These are phyloP conservation scores for Stellera chamaejasme DNA, from an alignment of 345 rosid genomes.

Conservation along the genomic window DNA sequence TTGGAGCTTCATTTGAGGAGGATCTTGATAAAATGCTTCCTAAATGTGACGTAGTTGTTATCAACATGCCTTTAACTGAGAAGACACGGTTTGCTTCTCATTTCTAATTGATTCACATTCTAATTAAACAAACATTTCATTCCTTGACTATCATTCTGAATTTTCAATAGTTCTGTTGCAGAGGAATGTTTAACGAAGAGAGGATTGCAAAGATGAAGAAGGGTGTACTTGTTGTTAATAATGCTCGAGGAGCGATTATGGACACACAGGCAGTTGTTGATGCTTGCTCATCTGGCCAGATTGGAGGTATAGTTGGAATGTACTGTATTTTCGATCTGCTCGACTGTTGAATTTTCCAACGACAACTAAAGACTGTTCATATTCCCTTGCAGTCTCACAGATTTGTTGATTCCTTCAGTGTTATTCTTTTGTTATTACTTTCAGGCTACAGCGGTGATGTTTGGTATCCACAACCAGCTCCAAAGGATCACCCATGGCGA, in stretches of 20 bases:
- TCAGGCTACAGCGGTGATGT: constrained; percentile 94
- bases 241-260: constrained; percentile 96
- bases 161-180: constrained; percentile 12
- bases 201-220: constrained; percentile 76
- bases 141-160: constrained; percentile 1
- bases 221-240: constrained; percentile 83
- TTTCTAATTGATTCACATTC: constrained; percentile 2
- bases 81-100: constrained; percentile 48
- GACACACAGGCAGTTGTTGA: constrained; percentile 85
- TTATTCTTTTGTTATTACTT: neutral
- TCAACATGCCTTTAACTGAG: constrained; percentile 87
- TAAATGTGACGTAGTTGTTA: constrained; percentile 73
- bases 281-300: constrained; percentile 74
- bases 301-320: constrained; percentile 41
- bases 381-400: neutral
- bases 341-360: neutral
- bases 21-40: constrained; percentile 77
- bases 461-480: constrained; percentile 94
- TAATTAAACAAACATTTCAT: neutral
- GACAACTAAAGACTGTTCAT: no score
- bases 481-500: constrained; percentile 98
- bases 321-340: neutral
- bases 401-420: neutral
- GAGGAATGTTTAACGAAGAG: constrained; percentile 77
- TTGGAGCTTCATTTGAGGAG: constrained; percentile 72